A percentile compares a stretch with the other conserved stretches of the same genome.
phyloP scores from a whole-genome alignment of 202 grass and related monocot genomes.

The Zizania palustris region DNA sequence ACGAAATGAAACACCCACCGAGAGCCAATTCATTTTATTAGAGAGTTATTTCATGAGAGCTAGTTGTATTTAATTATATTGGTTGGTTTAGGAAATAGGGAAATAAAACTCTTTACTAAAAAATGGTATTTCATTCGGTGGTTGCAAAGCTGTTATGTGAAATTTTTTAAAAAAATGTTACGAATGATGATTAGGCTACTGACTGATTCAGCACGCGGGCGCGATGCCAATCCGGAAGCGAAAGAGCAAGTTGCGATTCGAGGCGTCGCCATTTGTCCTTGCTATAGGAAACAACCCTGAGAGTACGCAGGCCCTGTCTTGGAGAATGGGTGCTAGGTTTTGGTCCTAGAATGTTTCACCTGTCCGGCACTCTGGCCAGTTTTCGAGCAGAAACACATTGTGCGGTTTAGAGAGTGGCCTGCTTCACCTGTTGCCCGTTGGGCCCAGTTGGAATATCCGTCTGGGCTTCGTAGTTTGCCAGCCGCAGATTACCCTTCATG shows the following conservation, averaged over 20 bases:
- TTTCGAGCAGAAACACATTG: too few relatives aligned
- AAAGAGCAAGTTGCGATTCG: neutral
- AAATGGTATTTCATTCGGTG: too few relatives aligned
- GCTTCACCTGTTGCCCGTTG: neutral
- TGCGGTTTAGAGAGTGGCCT: too few relatives aligned
- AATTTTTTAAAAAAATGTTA: too few relatives aligned
- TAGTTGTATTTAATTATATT: too few relatives aligned
- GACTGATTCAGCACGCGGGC: neutral
- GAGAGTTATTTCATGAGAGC: too few relatives aligned
- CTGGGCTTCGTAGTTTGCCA: neutral
- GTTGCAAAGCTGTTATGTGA: too few relatives aligned
- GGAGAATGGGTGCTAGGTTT: neutral
- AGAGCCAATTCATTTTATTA: too few relatives aligned
- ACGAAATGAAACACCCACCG: too few relatives aligned
- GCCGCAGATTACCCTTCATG: neutral
- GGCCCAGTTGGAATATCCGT: neutral
- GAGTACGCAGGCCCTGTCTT: neutral
- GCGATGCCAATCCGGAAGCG: neutral
- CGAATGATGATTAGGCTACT: neutral
- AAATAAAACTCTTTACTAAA: too few relatives aligned
- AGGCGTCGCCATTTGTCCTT: neutral
- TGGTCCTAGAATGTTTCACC: neutral
- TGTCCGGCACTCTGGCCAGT: too few relatives aligned
- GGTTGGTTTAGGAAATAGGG: too few relatives aligned
- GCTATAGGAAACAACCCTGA: neutral